Base-by-base conservation (phyloP, 441 rosid species). In the Erysimum pusillum region DNA sequence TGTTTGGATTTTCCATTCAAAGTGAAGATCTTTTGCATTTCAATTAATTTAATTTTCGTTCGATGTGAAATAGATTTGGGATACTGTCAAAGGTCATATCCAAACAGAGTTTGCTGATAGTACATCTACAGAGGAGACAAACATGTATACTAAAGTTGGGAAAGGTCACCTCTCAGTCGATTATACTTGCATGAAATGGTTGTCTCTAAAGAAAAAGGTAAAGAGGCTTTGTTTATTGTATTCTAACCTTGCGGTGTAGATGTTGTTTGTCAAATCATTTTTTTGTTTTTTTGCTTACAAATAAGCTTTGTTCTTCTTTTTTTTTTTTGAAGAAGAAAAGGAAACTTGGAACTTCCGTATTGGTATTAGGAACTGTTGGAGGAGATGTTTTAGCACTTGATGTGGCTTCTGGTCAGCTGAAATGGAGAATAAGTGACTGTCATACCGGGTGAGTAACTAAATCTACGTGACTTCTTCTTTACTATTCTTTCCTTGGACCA, bases 321-420 rank as follows among this genome's bases (percentile, higher is more conserved):
- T 79, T 87, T 58, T 74, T 34, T 58, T 79, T 87, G 72, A 89
- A 96, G 99, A 96, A 76, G 76, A 96, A 93, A 78, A 87, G 98
- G 78, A 96, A 96, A 78, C 88, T 85, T 36, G 93, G 87, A 60
- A 84, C 82, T 79, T 90, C 96, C 0, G 72, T 89, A 49, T 73
- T 93, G 70, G 80, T 93, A 42, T 83, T 93, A 69, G 99, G 99
- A 68, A 93, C 98, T 0, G 98, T 97, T 60, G 89, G 98, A 65
- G 98, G 98, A 48, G 98, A 93, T 81, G 88, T 96, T 56, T 80
- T 93, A 77, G 98, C 97, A 20, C 90, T 96, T 44, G 97, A 93
- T 82, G 94, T 96, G 11, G 80, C 97, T 77, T 86, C 93, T 81
- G 98, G 98, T 83, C 97, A 87, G 74, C 82, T 91, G 63, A 90